phyloP scores from a whole-genome alignment of 306 rosid genomes.

The Benincasa hispida region DNA sequence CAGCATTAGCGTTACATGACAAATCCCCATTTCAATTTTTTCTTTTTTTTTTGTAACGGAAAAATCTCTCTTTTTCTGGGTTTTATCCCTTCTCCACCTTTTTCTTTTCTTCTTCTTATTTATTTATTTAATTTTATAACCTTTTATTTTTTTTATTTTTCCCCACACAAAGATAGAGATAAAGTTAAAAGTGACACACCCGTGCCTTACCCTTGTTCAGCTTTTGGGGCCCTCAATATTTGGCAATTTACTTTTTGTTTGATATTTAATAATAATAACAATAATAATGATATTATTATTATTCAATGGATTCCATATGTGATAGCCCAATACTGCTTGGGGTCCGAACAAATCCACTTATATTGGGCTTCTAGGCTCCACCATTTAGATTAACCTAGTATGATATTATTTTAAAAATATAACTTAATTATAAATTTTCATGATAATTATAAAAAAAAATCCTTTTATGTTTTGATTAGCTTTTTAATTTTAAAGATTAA shows the following conservation, averaged over 20 bases:
- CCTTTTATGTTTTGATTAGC: no score
- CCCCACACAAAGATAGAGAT: slow-evolving; percentile 9
- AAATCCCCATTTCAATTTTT: no score
- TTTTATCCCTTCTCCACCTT: not conserved
- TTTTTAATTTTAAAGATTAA: no score
- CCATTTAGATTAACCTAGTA: no score
- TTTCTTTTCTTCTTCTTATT: slow-evolving; percentile 1
- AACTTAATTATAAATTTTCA: no score
- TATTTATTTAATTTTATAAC: not conserved
- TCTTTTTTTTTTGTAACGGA: not conserved
- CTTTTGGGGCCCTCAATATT: slow-evolving; percentile 16
- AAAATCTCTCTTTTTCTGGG: not conserved
- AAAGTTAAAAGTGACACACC: slow-evolving; percentile 29
- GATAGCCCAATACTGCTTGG: no score
- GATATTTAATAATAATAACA: not conserved
- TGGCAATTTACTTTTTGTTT: not conserved
- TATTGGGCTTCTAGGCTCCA: no score
- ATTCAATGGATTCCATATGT: no score
- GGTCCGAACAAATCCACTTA: no score
- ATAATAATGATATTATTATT: no score
- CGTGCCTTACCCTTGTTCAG: slow-evolving; percentile 24
- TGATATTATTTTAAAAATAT: no score
- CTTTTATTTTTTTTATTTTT: not conserved
- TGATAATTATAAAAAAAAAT: no score
- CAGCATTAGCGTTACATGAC: not conserved